Evolutionary conservation across 192 early-diverging fungal genomes (phyloP), one percentile per base, ranked within the genome.

Genomic region (Pilaira anomala): DNA sequence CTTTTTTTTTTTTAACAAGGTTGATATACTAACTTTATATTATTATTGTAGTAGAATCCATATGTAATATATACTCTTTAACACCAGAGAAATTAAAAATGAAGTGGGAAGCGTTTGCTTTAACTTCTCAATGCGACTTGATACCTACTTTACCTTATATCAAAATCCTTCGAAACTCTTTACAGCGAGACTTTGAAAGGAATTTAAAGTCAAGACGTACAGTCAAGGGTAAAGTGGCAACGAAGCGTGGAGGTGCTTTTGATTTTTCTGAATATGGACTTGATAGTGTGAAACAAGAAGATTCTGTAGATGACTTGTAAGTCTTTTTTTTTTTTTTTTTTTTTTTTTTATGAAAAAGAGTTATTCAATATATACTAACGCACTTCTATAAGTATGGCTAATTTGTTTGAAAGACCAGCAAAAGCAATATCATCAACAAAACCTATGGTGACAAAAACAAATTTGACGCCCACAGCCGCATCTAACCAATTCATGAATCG

Each of bases 401-500:
- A 18, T 42, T 28, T 42, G 58, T 44, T 40, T 18, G 25, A 40
- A 28, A 16, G 24, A 45, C 16, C 40, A 28, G 40, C 42, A 33
- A 18, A 40, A 49, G n/a, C n/a, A n/a, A n/a, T n/a, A n/a, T n/a
- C n/a, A n/a, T 19, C 44, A 62, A 21, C 60, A 13, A n/a, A 12
- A 56, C 29, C 16, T 16, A 29, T 16, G 1, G 19, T 46, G 3
- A 7, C 19, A 12, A n/a, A 26, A 33, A 9, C 19, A n/a, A n/a
- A n/a, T n/a, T n/a, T n/a, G n/a, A 11, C 30, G 26, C 0, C 21
- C 12, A 33, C 26, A 3, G 8, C n/a, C 13, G 26, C 65, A 26
- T 59, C 73, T 18, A 39, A 67, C 7, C 42, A 60, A 63, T 82
- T 82, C 50, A 57, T 53, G 6, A 77, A 83, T 21, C 69, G 85